Percentiles rank a stretch among this genome's conserved stretches.
phyloP scores from a whole-genome alignment of 208 protist genomes.

The Zelonia costaricensis region DNA sequence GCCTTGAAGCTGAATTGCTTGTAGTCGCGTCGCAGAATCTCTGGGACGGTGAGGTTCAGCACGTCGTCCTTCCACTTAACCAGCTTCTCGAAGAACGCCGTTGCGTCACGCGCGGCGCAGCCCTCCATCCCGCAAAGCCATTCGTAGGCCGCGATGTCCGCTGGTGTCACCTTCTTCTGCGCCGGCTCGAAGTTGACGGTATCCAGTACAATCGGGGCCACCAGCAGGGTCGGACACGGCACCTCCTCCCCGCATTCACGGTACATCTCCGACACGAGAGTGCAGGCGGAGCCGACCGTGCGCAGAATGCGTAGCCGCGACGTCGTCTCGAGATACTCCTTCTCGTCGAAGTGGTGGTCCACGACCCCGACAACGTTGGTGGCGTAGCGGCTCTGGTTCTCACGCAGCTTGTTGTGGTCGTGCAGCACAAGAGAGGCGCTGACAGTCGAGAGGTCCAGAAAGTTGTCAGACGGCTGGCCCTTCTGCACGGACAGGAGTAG shows the following conservation, averaged over 20 bases:
- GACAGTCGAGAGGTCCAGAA: constrained; percentile 36
- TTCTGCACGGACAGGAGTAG: constrained; percentile 46
- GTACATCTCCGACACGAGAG: constrained; percentile 72
- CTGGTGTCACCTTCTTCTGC: constrained; percentile 79
- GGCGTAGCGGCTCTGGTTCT: constrained; percentile 32
- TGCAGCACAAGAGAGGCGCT: constrained; percentile 60
- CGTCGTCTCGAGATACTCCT: constrained; percentile 43
- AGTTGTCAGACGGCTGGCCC: constrained; percentile 14
- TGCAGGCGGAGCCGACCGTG: constrained; percentile 75
- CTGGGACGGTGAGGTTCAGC: constrained; percentile 51
- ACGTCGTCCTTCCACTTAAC: constrained; percentile 79
- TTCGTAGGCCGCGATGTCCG: constrained; percentile 50
- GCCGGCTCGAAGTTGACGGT: constrained; percentile 77
- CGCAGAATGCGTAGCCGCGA: constrained; percentile 43
- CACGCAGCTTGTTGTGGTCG: constrained; percentile 84
- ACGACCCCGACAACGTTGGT: constrained; percentile 66
- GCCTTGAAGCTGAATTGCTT: constrained; percentile 69
- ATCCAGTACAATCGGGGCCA: constrained; percentile 78
- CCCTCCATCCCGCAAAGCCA: constrained; percentile 39
- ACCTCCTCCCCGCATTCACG: constrained; percentile 36
- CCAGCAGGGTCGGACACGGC: constrained; percentile 58
- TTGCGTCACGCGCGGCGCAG: constrained; percentile 9
- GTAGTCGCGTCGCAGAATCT: constrained; percentile 83
- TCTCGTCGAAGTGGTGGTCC: constrained; percentile 86
- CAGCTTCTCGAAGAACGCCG: constrained; percentile 52